Evolutionary conservation across 2,329 filamentous ascomycete species (phyloP).

Genomic region (Apiospora hydei): DNA sequence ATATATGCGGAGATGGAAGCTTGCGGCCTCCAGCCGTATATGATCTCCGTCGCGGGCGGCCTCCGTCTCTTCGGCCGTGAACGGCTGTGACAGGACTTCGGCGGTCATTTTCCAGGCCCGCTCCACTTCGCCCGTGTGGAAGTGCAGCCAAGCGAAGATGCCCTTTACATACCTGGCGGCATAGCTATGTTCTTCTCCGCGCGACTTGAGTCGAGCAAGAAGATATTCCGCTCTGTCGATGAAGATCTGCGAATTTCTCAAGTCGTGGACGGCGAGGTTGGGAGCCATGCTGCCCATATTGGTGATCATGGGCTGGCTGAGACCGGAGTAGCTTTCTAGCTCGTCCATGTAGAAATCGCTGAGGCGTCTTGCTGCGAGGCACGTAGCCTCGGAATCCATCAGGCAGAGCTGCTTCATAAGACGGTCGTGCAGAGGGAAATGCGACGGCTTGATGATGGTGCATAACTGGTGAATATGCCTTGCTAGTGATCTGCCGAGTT

Average conservation of each 20-base stretch:
- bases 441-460: neutral
- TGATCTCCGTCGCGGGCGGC: neutral
- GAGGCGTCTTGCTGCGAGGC: neutral
- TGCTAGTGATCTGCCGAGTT: neutral
- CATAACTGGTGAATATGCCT: conserved; percentile 12
- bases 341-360: conserved; percentile 17
- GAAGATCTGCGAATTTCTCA: neutral
- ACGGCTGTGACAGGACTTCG: neutral
- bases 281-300: conserved; percentile 8
- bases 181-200: neutral
- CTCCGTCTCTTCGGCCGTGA: neutral
- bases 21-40: neutral
- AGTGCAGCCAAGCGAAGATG: conserved; percentile 8
- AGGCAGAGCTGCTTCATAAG: conserved; percentile 6
- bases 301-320: neutral
- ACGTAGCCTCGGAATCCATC: neutral
- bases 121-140: neutral
- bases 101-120: conserved; percentile 3
- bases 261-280: neutral
- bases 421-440: neutral
- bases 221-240: conserved; percentile 1
- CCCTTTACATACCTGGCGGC: neutral
- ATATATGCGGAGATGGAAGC: neutral
- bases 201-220: neutral
- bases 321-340: neutral